Base-by-base conservation (phyloP, 352 stramenopile genomes). In the Phytophthora ohioensis region DNA sequence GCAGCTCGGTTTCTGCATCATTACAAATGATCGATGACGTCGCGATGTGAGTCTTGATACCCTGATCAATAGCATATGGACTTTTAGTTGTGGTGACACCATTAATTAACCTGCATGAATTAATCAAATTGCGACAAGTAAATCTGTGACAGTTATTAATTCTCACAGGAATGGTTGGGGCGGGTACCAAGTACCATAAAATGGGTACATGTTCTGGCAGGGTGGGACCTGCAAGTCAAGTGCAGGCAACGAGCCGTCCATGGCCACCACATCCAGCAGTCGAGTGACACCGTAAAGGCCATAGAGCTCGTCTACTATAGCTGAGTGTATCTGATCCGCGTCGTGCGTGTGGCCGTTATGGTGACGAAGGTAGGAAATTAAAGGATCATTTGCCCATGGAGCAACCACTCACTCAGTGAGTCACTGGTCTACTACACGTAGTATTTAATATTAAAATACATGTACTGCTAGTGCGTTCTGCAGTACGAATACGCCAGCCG, bases 41-140 rank as follows among this genome's bases (percentile, higher is more conserved):
- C 38, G 21, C 39, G 39, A 62, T 62, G 15, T 51, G 41, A 42
- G 4, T 62, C 13, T 39, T 62, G 55, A 62, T 62, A 52, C 13
- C 55, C 55, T 62, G 12, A 30, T 30, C 46, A n/a, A 62, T 30
- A 32, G 5, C 53, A 60, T 48, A 21, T 59, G 54, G 54, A 30
- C 1, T 15, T n/a, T 2, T n/a, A 30, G 17, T 21, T 36, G 17
- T 21, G 17, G 17, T 21, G 10, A 11, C 31, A 17, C 46, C 12
- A 53, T 38, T 17, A 53, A 36, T 36, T 4, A 8, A 15, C 27
- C 46, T 53, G 46, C 8, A 53, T 15, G 11, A 53, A 53, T 21
- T 3, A 36, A 53, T 53, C 34, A 8, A 53, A 11, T 15, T 53
- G 46, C 12, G 27, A 35, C 3, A 53, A 32, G 15, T 51, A 21